Base-by-base conservation (phyloP, 768 basidiomycete genomes). In the Boletus reticuloceps region DNA sequence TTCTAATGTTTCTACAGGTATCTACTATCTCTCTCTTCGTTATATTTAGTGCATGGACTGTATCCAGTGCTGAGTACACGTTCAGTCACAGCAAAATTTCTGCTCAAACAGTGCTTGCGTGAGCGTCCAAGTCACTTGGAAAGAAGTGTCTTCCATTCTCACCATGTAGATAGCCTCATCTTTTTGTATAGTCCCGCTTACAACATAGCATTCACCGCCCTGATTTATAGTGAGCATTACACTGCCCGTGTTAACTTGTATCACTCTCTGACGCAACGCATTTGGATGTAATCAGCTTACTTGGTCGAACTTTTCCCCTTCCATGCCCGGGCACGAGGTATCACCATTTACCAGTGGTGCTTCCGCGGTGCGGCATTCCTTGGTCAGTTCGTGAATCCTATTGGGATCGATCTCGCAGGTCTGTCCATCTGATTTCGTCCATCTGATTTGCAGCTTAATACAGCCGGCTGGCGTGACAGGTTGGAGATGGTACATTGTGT, bases 221-320 rank as follows among this genome's bases (percentile, higher is more conserved):
- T 64, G 40, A 34, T 20, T 4, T 64, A 57, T 7, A 38, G 62
- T 64, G 14, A 55, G 58, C 1, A 6, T 29, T 27, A 27, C 16
- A 10, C 27, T 27, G 27, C 27, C 27, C 27, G 1, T 27, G 27
- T 27, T 8, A 27, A 8, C 1, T 27, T 27, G 27, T 8, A 27
- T 22, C 4, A 48, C 55, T 0, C 62, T 59, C 25, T 64, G 20
- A 41, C 57, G 16, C 36, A 31, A 12, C 12, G 2, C 6, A 34
- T 6, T 34, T 11, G 13, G 32, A 31, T 9, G 5, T 19, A 11
- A 42, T 34, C 61, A 50, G 39, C 49, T 7, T 50, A 17, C 17
- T 42, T 85, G 56, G 83, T 85, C 19, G 85, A 86, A 59, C 64
- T 86, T 32, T 86, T 86, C 75, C 84, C 85, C 0, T 86, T 75